A percentile compares a stretch with the other conserved stretches of the same genome.
These are phyloP conservation scores for Phytopythium delawarense DNA, from an alignment of 352 stramenopile species.

Conservation along the genomic window DNA sequence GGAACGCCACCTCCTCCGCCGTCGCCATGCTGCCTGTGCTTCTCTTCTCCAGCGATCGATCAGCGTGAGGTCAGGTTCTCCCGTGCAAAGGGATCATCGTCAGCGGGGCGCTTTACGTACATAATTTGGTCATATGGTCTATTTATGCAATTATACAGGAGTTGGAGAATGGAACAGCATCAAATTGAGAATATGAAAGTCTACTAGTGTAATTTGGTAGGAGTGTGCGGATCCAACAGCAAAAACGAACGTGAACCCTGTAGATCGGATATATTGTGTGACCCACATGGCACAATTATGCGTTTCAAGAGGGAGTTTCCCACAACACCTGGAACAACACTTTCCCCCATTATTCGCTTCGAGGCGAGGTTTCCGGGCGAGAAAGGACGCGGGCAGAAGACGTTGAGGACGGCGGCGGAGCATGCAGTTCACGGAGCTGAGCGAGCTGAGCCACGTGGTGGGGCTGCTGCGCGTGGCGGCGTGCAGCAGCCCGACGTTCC, in stretches of 20 bases:
- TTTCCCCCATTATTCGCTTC: background rate
- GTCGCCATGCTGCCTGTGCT: conserved; percentile 8
- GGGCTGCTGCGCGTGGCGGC: conserved; percentile 74
- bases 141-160: no score
- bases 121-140: no score
- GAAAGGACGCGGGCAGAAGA: background rate
- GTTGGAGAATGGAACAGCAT: background rate
- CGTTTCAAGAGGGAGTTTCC: background rate
- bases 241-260: background rate
- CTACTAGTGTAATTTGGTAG: no score
- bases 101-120: no score
- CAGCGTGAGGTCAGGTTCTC: background rate
- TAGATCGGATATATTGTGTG: background rate
- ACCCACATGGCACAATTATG: background rate
- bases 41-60: background rate
- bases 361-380: background rate
- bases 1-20: conserved; percentile 51
- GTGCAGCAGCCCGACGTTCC: conserved; percentile 86
- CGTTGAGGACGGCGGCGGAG: background rate
- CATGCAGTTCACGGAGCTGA: conserved; percentile 90
- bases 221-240: no score
- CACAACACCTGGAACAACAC: background rate
- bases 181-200: background rate
- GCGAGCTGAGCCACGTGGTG: conserved; percentile 81
- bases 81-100: no score